phyloP scores from a whole-genome alignment of 352 stramenopile species.

The Elongisporangium anandrum region DNA sequence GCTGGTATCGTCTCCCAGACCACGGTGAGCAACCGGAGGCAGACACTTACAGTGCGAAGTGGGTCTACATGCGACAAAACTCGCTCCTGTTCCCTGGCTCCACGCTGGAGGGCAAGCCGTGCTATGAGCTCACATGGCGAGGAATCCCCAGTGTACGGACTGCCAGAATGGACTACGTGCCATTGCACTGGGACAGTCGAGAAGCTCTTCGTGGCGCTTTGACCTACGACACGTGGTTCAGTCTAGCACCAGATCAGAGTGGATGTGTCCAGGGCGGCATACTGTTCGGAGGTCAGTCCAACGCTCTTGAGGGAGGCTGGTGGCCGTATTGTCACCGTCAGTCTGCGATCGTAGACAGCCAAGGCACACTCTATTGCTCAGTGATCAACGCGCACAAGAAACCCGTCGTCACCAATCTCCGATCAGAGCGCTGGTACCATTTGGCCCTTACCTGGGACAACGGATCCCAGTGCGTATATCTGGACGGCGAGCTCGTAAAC shows the following conservation, averaged over 20 bases:
- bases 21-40: too few relatives aligned
- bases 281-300: conserved; percentile 10
- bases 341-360: conserved; percentile 8
- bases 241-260: too few relatives aligned
- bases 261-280: too few relatives aligned
- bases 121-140: too few relatives aligned
- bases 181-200: too few relatives aligned
- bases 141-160: too few relatives aligned
- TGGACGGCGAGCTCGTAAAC: conserved; percentile 12
- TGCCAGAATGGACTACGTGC: too few relatives aligned
- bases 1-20: too few relatives aligned
- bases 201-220: too few relatives aligned
- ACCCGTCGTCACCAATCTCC: conserved; percentile 4
- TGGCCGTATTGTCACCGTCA: conserved; percentile 12
- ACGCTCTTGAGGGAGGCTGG: not conserved
- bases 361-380: conserved; percentile 7
- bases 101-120: too few relatives aligned
- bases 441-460: conserved; percentile 9
- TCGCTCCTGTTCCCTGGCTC: conserved; percentile 4
- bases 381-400: conserved; percentile 1
- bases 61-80: conserved; percentile 7
- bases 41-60: conserved; percentile 3
- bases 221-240: too few relatives aligned
- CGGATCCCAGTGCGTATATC: conserved; percentile 7
- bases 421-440: conserved; percentile 14